Base-by-base conservation (phyloP, 2,329 filamentous ascomycete species). In the Clarireedia homoeocarpa region DNA sequence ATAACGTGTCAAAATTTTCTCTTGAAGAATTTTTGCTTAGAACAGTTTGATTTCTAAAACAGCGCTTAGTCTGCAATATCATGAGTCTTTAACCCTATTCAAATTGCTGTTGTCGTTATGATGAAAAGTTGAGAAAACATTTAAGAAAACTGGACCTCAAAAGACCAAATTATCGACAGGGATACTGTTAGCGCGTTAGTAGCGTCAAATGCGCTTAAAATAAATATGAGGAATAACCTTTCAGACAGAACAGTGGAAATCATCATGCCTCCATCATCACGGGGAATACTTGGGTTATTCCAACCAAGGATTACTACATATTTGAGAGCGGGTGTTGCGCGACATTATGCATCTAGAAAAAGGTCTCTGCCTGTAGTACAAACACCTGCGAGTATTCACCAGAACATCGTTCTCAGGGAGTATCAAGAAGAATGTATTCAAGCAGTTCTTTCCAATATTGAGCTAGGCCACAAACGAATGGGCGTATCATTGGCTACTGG, bases 371-470 rank as follows among this genome's bases (percentile, higher is more conserved):
- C 52, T 4, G 48, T 27, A 20, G 20, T 54, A 15, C 39, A 49
- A 7, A 45, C 39, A 27, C 46, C 57, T 4, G 24, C 36, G 34
- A 49, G 10, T 3, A 48, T 58, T 27, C 61, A 56, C 20, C 40
- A 63, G 30, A 61, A 62, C 23, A 64, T 92, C 53, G 78, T 78
- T 55, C 82, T 95, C 44, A 86, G 91, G 62, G 77, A 87, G 63
- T 96, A 96, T 67, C 91, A 96, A 69, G 85, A 94, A 74, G 90
- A 96, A 77, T 95, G 89, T 67, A 95, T 96, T 59, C 82, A 88
- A 66, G 84, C 90, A 0, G 88, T 96, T 3, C 73, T 95, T 1
- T 72, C 77, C 1, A 83, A 90, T 55, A 70, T 95, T 0, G 70
- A 80, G 2, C 72, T 81, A 36, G 91, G 91, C 0, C 83, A 91